Conservation (phyloP, 2,329 filamentous ascomycete genomes). For the Monosporascus sp. region DNA sequence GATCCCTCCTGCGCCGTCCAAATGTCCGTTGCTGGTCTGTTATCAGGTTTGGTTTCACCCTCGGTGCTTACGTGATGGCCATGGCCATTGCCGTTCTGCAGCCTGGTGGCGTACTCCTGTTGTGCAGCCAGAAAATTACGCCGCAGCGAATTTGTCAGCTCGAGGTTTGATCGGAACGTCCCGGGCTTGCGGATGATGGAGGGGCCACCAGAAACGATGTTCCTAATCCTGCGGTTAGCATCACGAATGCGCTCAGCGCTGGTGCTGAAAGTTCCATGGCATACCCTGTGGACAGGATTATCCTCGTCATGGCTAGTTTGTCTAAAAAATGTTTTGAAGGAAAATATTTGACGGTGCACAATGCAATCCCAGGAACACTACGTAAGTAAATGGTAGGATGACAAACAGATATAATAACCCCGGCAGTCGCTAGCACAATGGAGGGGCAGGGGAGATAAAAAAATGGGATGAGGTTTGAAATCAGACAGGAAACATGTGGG, state of each 20-base stretch:
- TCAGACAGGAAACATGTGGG: neutral
- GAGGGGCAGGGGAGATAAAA: neutral
- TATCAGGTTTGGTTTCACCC: neutral
- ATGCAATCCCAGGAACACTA: too few relatives aligned
- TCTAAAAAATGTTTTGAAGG: too few relatives aligned
- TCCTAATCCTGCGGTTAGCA: slow-evolving; percentile 37
- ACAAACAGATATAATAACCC: neutral
- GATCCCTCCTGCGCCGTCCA: slow-evolving; percentile 66
- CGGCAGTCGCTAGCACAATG: neutral
- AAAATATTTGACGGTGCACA: too few relatives aligned
- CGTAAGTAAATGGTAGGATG: neutral
- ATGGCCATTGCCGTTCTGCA: slow-evolving; percentile 16
- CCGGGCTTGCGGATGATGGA: slow-evolving; percentile 77
- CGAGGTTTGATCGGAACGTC: slow-evolving; percentile 81
- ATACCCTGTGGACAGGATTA: slow-evolving; percentile 82
- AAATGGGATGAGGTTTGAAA: neutral
- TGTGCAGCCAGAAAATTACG: slow-evolving; percentile 75
- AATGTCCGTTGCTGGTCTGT: slow-evolving; percentile 31
- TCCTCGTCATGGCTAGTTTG: slow-evolving; percentile 55
- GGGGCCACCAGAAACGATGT: slow-evolving; percentile 79
- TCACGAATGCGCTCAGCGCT: slow-evolving; percentile 5
- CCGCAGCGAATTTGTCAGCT: slow-evolving; percentile 82
- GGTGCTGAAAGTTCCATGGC: slow-evolving; percentile 25
- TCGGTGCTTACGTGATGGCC: slow-evolving; percentile 27
- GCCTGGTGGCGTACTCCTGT: slow-evolving; percentile 45